These are phyloP conservation scores for Leucogyrophana mollusca DNA, from an alignment of 768 basidiomycete species.

Conservation along the genomic window DNA sequence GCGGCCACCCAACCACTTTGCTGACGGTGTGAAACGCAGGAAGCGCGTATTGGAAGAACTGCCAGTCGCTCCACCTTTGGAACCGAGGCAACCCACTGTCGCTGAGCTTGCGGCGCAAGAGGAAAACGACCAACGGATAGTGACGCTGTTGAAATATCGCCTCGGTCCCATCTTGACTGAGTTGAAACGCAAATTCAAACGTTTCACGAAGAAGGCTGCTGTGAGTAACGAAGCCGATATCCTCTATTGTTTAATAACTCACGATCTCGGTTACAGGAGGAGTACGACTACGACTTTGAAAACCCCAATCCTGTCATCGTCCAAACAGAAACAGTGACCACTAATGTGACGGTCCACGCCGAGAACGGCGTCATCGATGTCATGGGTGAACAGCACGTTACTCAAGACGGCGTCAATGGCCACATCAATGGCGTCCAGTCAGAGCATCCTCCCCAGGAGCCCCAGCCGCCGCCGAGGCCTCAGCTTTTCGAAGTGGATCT, in stretches of 20 bases:
- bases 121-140: conserved; percentile 74
- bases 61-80: conserved; percentile 85
- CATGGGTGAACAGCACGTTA: conserved; percentile 36
- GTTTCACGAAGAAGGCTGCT: conserved; percentile 77
- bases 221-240: conserved; percentile 41
- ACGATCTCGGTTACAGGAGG: conserved; percentile 51
- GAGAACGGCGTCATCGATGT: conserved; percentile 45
- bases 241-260: conserved; percentile 10
- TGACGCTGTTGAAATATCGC: conserved; percentile 85
- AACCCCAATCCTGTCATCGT: conserved; percentile 9
- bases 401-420: conserved; percentile 31
- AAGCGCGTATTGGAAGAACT: conserved; percentile 84
- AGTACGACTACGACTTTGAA: conserved; percentile 56
- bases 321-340: conserved; percentile 35
- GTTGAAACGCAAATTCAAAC: conserved; percentile 89
- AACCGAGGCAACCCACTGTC: conserved; percentile 77
- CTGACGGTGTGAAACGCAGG: conserved; percentile 82
- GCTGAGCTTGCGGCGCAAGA: conserved; percentile 82
- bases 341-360: conserved; percentile 36
- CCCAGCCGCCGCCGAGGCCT: conserved; percentile 36
- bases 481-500: conserved; percentile 85
- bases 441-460: conserved; percentile 31
- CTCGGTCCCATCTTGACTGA: conserved; percentile 88
- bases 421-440: conserved; percentile 37
- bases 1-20: conserved; percentile 82